Evolutionary conservation across 2,329 filamentous ascomycete genomes (phyloP), one percentile per base, ranked within the genome.

Genomic region (Fusarium odoratissimum): DNA sequence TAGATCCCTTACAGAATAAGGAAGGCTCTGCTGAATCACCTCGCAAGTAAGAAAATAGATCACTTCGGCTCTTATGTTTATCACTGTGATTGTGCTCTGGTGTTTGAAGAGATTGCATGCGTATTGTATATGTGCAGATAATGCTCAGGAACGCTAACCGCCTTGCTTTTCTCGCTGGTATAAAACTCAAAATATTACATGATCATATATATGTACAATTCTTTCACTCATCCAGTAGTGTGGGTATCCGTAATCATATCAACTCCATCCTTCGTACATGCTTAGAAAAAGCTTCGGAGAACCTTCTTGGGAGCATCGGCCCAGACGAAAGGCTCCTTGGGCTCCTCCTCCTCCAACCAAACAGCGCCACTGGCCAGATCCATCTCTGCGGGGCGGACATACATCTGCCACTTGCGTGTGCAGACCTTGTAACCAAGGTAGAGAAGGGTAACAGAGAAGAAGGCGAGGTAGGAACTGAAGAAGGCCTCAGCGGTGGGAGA

Each of bases 341-440:
- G 83, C 85, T 98, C 95, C 81, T 97, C 92, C 59, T 91, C 91
- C 49, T 97, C 86, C 42, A 98, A 83, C 67, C 92, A 89, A 14
- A 91, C 89, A 44, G 97, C 83, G 79, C 95, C 95, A 1, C 94
- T 97, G 64, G 91, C 89, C 69, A 98, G 83, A 82, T 98, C 95
- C 91, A 98, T 97, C 74, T 97, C 92, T 51, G 87, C 85, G 40
- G 88, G 83, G 23, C 87, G 86, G 48, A 97, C 87, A 64, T 92
- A 86, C 13, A 86, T 42, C 21, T 60, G 55, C 72, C 72, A 84
- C 5, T 94, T 95, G 67, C 86, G 86, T 79, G 89, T 93, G 81
- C 85, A 91, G 48, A 96, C 13, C 84, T 97, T 97, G 83, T 97
- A 95, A 0, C 82, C 86, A 9, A 94, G 35, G 80, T 93, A 97